phyloP scores from a whole-genome alignment of 495 filamentous ascomycete species.

The Jackrogersella minutella region DNA sequence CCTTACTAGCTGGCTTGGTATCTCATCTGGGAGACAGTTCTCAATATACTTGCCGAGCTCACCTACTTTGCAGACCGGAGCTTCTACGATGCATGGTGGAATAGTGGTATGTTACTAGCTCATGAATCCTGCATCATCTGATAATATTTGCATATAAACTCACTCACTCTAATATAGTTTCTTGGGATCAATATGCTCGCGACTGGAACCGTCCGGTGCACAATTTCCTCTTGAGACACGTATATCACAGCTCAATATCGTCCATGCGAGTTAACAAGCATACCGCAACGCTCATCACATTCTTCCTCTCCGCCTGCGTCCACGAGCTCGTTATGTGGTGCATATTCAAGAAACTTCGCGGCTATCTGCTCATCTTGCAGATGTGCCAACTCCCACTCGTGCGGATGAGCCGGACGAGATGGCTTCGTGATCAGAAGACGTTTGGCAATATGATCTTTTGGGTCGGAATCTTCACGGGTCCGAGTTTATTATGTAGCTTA shows the following conservation, averaged over 20 bases:
- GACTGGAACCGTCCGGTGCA: conserved; percentile 81
- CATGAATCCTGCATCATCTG: background rate
- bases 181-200: conserved; percentile 73
- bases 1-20: conserved; percentile 63
- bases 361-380: conserved; percentile 74
- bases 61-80: conserved; percentile 78
- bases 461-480: conserved; percentile 74
- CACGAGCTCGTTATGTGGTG: conserved; percentile 82
- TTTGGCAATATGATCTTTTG: conserved; percentile 79
- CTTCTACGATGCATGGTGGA: conserved; percentile 82
- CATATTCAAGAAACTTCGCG: conserved; percentile 77
- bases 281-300: conserved; percentile 77
- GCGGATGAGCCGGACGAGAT: conserved; percentile 65
- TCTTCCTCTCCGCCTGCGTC: conserved; percentile 71
- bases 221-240: conserved; percentile 75
- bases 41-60: conserved; percentile 77
- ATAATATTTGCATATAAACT: background rate
- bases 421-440: conserved; percentile 64
- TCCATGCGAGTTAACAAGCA: conserved; percentile 70
- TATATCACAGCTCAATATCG: conserved; percentile 77
- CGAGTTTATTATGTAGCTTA: conserved; percentile 73
- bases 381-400: conserved; percentile 76
- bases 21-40: conserved; percentile 81
- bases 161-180: conserved; percentile 45
- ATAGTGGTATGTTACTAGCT: conserved; percentile 45